Evolutionary conservation across 345 rosid species (phyloP).

Genomic region (Mangifera indica): DNA sequence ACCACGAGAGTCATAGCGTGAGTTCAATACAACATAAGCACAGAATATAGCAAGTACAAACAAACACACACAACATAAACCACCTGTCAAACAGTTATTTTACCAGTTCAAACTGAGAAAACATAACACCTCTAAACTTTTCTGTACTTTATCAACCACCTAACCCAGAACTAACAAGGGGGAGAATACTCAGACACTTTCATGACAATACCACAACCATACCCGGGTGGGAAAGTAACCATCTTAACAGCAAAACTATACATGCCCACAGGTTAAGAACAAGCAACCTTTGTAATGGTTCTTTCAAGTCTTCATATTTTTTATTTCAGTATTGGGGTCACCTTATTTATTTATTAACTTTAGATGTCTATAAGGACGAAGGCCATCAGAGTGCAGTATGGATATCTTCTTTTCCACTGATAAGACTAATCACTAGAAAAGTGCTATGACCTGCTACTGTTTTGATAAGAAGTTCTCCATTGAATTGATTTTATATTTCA

Average conservation of each 20-base stretch:
- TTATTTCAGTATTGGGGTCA: background rate
- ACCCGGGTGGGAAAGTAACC: too few species aligned
- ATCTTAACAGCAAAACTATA: too few species aligned
- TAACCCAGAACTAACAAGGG: background rate
- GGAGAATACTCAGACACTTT: background rate
- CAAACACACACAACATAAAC: too few species aligned
- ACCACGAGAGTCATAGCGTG: background rate
- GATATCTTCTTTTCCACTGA: background rate
- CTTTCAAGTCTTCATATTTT: background rate
- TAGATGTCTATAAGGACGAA: background rate
- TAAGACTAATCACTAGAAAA: background rate
- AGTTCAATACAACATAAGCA: background rate
- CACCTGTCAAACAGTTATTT: background rate
- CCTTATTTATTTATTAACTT: background rate
- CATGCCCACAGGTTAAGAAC: background rate
- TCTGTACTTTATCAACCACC: background rate
- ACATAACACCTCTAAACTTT: background rate
- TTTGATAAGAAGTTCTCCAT: background rate
- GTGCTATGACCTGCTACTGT: background rate
- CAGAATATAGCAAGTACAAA: background rate
- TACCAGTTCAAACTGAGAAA: background rate
- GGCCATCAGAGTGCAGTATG: background rate
- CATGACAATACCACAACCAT: background rate
- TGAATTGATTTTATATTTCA: background rate
- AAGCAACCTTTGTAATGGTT: background rate